Conservation (phyloP, 495 filamentous ascomycete species). For the Aeminium ludgeri region DNA sequence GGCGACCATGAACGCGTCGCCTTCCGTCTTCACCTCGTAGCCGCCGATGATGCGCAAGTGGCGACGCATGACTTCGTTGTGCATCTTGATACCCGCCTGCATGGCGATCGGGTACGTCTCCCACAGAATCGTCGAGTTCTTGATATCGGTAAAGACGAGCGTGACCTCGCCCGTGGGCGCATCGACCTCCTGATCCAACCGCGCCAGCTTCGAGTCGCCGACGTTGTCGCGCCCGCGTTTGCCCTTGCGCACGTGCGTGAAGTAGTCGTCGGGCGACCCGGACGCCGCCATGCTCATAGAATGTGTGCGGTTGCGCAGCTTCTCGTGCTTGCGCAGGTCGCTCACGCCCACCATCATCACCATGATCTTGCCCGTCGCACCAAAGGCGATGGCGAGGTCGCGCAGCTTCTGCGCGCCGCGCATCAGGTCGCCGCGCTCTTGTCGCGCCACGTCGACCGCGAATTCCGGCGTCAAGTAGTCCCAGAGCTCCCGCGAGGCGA, state of each 20-base stretch:
- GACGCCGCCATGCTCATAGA: slow-evolving; percentile 68
- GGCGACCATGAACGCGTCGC: slow-evolving; percentile 98
- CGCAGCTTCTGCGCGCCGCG: slow-evolving; percentile 87
- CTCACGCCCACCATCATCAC: slow-evolving; percentile 92
- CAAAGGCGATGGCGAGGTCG: slow-evolving; percentile 90
- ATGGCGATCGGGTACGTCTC: slow-evolving; percentile 88
- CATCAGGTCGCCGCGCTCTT: slow-evolving; percentile 78
- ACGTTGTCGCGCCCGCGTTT: slow-evolving; percentile 52
- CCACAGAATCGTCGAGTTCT: slow-evolving; percentile 95
- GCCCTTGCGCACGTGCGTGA: slow-evolving; percentile 38
- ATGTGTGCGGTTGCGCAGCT: slow-evolving; percentile 51
- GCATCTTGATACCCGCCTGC: slow-evolving; percentile 84
- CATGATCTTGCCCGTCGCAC: slow-evolving; percentile 87
- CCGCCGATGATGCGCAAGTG: slow-evolving; percentile 87
- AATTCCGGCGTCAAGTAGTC: slow-evolving; percentile 77
- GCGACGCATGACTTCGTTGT: slow-evolving; percentile 88
- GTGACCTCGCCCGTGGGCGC: slow-evolving; percentile 77
- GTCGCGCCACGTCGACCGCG: slow-evolving; percentile 77
- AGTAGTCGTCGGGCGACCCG: slow-evolving; percentile 49
- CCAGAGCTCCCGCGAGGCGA: slow-evolving; percentile 88
- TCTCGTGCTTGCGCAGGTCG: slow-evolving; percentile 69
- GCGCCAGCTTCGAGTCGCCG: slow-evolving; percentile 61
- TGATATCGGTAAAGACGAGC: slow-evolving; percentile 98
- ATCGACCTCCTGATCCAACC: slow-evolving; percentile 76
- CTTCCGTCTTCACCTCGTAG: slow-evolving; percentile 99